Evolutionary conservation across 2,329 filamentous ascomycete species (phyloP), one percentile per base, ranked within the genome.

Genomic region (Thelonectria discophora): DNA sequence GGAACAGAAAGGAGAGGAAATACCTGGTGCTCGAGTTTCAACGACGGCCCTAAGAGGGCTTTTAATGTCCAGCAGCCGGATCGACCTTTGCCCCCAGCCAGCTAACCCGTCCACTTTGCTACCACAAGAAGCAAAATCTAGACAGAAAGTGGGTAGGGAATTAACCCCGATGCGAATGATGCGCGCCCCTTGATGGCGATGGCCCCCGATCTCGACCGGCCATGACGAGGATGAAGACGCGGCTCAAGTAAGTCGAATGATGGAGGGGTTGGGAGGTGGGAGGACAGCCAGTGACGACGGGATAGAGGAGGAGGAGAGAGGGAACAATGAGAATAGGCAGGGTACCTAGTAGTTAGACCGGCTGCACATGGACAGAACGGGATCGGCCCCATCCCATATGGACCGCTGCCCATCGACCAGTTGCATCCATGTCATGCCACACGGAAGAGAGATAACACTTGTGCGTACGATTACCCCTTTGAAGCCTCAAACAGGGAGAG

Each of bases 381-480:
- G 46, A 55, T 30, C 42, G 32, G 50, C 47, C n/a, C 40, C 49
- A 37, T 49, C 37, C 21, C 37, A 30, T 48, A 40, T 53, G 48
- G 47, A 21, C 24, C 20, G 48, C 53, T 45, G 24, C 32, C 50
- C 21, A 42, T 53, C 21, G 40, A 37, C 30, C 37, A 37, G 46
- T 48, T 60, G 58, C 47, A 55, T 55, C 58, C 52, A 56, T 60
- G 58, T 48, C 52, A 42, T 55, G 45, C 52, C 58, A 56, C 52
- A 53, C 52, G 52, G 42, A 55, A 46, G 21, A 46, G 21, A 15
- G 30, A 55, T 37, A 30, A 32, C 32, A 47, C 34, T 55, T 30
- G 27, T 30, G 27, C 34, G 45, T 30, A 48, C 32, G 48, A n/a
- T 37, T n/a, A 20, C 8, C 18, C 27, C 7, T 17, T 55, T 46